Percentiles rank a stretch among this genome's conserved stretches.
Evolutionary conservation across 2,329 filamentous ascomycete genomes (phyloP).

Genomic region (Pestalotiopsis sp.): DNA sequence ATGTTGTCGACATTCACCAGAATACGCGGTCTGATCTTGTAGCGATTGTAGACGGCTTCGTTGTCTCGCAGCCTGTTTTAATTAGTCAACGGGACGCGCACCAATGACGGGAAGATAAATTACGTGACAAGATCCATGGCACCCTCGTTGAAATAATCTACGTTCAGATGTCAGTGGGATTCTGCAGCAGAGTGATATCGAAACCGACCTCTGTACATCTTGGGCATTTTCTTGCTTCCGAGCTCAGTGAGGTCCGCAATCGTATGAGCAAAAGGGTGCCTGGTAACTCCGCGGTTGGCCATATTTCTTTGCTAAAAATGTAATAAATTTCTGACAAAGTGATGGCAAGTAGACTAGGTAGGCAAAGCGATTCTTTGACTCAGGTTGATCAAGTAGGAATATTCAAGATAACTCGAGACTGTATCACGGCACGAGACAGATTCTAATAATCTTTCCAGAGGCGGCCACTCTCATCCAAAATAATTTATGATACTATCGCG

Average conservation of each 20-base stretch:
- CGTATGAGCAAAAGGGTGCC: not conserved
- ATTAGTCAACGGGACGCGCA: not conserved
- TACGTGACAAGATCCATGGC: conserved; percentile 19
- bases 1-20: conserved; percentile 39
- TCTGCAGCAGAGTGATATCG: not conserved
- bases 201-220: not conserved
- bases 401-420: not conserved
- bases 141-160: conserved; percentile 15
- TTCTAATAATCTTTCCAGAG: not conserved
- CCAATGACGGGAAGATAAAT: not conserved
- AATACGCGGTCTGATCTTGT: conserved; percentile 47
- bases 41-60: conserved; percentile 49
- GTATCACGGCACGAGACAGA: not conserved
- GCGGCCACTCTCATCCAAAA: not conserved
- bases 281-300: not conserved
- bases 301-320: not conserved
- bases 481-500: not conserved
- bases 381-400: no score
- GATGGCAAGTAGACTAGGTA: not conserved
- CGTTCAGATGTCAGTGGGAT: not conserved
- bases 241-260: not conserved
- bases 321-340: not conserved
- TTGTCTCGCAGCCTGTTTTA: conserved; percentile 45
- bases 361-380: not conserved
- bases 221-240: not conserved